These are phyloP conservation scores for Suhomyces bolitotheri DNA, from an alignment of 1,139 yeast genomes.

Conservation along the genomic window DNA sequence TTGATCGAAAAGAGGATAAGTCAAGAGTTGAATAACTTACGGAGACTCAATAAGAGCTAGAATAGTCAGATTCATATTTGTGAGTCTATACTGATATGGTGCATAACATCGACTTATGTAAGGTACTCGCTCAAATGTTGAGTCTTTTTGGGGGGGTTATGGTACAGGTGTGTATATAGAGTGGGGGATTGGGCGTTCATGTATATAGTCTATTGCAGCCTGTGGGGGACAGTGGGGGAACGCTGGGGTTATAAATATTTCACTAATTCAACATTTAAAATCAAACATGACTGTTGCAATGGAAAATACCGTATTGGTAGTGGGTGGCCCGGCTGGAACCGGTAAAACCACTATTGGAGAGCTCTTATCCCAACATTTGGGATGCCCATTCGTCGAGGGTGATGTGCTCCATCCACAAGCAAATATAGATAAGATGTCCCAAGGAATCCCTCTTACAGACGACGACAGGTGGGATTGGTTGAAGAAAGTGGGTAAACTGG, in stretches of 20 bases:
- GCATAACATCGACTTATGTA: too few relatives aligned
- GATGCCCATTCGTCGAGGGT: slow-evolving; percentile 75
- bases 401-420: slow-evolving; percentile 73
- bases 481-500: slow-evolving; percentile 43
- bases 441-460: slow-evolving; percentile 78
- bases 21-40: slow-evolving; percentile 54
- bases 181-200: too few relatives aligned
- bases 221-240: background rate
- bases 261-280: background rate
- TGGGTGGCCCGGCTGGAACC: slow-evolving; percentile 93
- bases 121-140: too few relatives aligned
- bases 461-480: slow-evolving; percentile 95
- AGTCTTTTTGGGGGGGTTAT: too few relatives aligned
- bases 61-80: background rate
- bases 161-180: too few relatives aligned
- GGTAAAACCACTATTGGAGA: slow-evolving; percentile 83
- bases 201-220: background rate
- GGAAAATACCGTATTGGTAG: slow-evolving; percentile 33
- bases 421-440: slow-evolving; percentile 79
- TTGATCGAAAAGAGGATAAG: slow-evolving; percentile 65
- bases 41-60: slow-evolving; percentile 20
- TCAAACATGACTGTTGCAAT: slow-evolving; percentile 1
- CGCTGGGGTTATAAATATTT: background rate
- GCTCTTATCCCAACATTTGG: slow-evolving; percentile 43
- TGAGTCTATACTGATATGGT: too few relatives aligned